Percentiles rank a stretch among this genome's conserved stretches.
phyloP scores from a whole-genome alignment of 805 yeast species.

The Yamadazyma kitorensis region DNA sequence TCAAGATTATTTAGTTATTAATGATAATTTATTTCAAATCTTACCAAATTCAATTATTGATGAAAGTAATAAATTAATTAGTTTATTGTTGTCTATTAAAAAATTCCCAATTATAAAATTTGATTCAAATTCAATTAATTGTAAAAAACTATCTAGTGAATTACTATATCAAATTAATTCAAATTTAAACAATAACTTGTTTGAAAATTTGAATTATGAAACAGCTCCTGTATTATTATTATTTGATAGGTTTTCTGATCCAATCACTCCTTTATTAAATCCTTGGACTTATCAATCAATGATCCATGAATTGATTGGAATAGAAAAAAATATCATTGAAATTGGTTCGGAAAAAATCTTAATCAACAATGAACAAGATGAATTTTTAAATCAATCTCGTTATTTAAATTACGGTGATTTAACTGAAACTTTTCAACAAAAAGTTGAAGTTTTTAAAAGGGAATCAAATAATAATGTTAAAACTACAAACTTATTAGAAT shows the following conservation, averaged over 20 bases:
- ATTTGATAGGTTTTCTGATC: constrained; percentile 84
- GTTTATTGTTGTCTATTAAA: constrained; percentile 68
- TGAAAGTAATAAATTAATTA: constrained; percentile 41
- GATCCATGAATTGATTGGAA: constrained; percentile 91
- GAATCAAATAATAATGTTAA: constrained; percentile 77
- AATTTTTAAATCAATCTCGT: constrained; percentile 77
- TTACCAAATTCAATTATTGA: constrained; percentile 27
- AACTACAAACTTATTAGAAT: constrained; percentile 69
- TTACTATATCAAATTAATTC: constrained; percentile 54
- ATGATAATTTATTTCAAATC: constrained; percentile 55
- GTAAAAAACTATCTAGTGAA: constrained; percentile 65
- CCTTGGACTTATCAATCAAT: constrained; percentile 99
- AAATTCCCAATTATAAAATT: constrained; percentile 75
- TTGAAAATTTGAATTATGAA: constrained; percentile 66
- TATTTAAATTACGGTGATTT: constrained; percentile 91
- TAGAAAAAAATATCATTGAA: constrained; percentile 76
- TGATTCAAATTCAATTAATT: constrained; percentile 68
- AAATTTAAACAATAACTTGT: constrained; percentile 54
- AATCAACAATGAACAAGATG: constrained; percentile 65
- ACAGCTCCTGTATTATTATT: constrained; percentile 71
- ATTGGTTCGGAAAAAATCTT: constrained; percentile 46
- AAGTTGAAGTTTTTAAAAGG: constrained; percentile 76
- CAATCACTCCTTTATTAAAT: constrained; percentile 83
- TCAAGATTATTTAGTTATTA: constrained; percentile 76
- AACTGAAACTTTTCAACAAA: constrained; percentile 81